Evolutionary conservation across 257 asterid species (phyloP).

Genomic region (Capsicum rhomboideum): DNA sequence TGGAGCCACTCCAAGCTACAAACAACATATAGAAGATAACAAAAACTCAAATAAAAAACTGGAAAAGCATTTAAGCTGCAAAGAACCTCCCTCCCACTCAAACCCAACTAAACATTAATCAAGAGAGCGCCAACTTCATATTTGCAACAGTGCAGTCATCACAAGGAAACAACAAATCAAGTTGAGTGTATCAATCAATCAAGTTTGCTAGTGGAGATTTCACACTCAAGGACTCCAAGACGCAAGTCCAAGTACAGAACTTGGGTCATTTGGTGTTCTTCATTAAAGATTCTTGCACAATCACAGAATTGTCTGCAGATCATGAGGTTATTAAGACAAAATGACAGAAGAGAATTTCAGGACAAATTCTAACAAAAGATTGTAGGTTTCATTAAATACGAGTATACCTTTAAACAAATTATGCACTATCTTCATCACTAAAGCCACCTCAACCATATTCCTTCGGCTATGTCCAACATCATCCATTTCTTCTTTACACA

Average conservation of each 20-base stretch:
- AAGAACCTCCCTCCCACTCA: not conserved
- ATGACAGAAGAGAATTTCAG: not conserved
- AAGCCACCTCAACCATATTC: conserved; percentile 68
- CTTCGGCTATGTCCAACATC: conserved; percentile 36
- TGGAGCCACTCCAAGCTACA: conserved; percentile 39
- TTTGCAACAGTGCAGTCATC: not conserved
- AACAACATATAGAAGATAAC: not conserved
- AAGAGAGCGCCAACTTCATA: not conserved
- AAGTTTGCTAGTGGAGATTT: not conserved
- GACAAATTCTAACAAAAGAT: not conserved
- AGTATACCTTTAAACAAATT: conserved; percentile 42
- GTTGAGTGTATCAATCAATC: not conserved
- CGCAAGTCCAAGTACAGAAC: not conserved
- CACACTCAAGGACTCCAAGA: not conserved
- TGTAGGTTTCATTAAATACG: not conserved
- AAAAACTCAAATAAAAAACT: not conserved
- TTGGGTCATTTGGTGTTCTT: not conserved
- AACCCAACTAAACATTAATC: not conserved
- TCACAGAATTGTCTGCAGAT: not conserved
- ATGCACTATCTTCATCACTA: conserved; percentile 33
- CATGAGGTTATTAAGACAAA: not conserved
- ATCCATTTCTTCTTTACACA: conserved; percentile 43
- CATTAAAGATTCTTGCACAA: not conserved
- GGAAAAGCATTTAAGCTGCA: not conserved
- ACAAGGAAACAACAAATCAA: not conserved